Conservation (phyloP, 352 stramenopile genomes). For the Halophytophthora batemanensis region DNA sequence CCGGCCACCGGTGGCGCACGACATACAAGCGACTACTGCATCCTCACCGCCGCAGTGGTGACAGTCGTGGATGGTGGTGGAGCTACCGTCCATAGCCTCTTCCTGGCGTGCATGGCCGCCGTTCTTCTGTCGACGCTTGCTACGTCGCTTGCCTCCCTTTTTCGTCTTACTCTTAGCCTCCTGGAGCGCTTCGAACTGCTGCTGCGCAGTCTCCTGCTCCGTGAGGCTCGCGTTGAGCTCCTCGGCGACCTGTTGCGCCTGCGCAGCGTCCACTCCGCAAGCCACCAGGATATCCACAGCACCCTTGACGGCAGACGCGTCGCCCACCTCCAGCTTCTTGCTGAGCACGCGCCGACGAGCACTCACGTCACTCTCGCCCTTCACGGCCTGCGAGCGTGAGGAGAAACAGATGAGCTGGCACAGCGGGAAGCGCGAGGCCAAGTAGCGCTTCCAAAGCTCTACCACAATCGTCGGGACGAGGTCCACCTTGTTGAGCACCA, state of each 20-base stretch:
- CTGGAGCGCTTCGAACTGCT: conserved; percentile 24
- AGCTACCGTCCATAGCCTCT: conserved; percentile 6
- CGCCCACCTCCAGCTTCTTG: conserved; percentile 79
- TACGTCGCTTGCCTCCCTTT: conserved; percentile 38
- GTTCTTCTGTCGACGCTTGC: conserved; percentile 59
- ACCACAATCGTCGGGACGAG: conserved; percentile 61
- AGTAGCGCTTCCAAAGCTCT: conserved; percentile 61
- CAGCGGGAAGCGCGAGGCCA: conserved; percentile 61
- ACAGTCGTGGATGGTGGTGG: conserved; percentile 29
- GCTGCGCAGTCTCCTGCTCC: conserved; percentile 34
- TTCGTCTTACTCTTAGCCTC: conserved; percentile 27
- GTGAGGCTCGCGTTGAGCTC: conserved; percentile 48
- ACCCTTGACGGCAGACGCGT: conserved; percentile 58
- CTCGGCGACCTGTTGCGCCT: conserved; percentile 58
- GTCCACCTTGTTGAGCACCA: conserved; percentile 88
- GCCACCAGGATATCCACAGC: conserved; percentile 66
- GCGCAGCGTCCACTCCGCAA: conserved; percentile 49
- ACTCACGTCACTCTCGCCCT: conserved; percentile 63
- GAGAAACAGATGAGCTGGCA: conserved; percentile 75
- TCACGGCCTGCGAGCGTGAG: conserved; percentile 70
- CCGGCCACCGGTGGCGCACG: conserved; percentile 31
- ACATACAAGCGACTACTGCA: conserved; percentile 62
- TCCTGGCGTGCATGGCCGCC: conserved; percentile 19
- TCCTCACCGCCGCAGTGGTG: conserved; percentile 74
- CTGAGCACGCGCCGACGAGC: conserved; percentile 66